Evolutionary conservation across 768 basidiomycete genomes (phyloP).

Genomic region (Hygrophoropsis aurantiaca): DNA sequence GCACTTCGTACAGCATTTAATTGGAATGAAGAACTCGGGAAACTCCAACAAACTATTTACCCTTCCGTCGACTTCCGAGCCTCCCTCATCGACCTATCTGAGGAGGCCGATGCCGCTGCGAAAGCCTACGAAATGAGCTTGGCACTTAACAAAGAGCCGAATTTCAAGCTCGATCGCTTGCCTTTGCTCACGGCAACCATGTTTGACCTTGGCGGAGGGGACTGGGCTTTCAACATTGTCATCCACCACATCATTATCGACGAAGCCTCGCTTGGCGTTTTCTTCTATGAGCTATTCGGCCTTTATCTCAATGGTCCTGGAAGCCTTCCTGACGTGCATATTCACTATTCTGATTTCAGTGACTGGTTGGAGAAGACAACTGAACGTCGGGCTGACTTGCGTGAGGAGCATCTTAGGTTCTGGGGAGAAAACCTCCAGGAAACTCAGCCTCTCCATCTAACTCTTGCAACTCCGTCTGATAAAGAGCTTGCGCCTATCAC

Average conservation of each 20-base stretch:
- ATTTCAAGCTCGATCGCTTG: constrained; percentile 23
- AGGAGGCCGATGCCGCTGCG: constrained; percentile 18
- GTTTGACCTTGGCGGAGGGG: constrained; percentile 19
- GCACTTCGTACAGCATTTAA: constrained; percentile 26
- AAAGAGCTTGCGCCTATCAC: constrained; percentile 26
- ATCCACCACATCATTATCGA: constrained; percentile 32
- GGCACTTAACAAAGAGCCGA: constrained; percentile 14
- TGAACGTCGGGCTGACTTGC: constrained; percentile 24
- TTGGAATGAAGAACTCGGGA: constrained; percentile 28
- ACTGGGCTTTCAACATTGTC: constrained; percentile 29
- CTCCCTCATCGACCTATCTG: constrained; percentile 24
- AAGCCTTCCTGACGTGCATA: constrained; percentile 18
- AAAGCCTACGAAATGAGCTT: constrained; percentile 31
- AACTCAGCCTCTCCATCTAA: constrained; percentile 13
- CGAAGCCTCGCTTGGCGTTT: constrained; percentile 26
- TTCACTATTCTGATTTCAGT: constrained; percentile 17
- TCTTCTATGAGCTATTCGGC: constrained; percentile 30
- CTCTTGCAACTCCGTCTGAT: constrained; percentile 26
- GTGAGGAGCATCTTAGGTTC: constrained; percentile 22
- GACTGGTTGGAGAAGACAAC: constrained; percentile 25
- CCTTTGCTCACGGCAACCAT: constrained; percentile 25
- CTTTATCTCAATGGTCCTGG: constrained; percentile 25
- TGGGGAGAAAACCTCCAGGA: constrained; percentile 18
- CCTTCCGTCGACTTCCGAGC: constrained; percentile 23
- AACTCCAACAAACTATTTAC: constrained; percentile 28